Evolutionary conservation across 768 basidiomycete species (phyloP).

Genomic region (Termitomyces sp.): DNA sequence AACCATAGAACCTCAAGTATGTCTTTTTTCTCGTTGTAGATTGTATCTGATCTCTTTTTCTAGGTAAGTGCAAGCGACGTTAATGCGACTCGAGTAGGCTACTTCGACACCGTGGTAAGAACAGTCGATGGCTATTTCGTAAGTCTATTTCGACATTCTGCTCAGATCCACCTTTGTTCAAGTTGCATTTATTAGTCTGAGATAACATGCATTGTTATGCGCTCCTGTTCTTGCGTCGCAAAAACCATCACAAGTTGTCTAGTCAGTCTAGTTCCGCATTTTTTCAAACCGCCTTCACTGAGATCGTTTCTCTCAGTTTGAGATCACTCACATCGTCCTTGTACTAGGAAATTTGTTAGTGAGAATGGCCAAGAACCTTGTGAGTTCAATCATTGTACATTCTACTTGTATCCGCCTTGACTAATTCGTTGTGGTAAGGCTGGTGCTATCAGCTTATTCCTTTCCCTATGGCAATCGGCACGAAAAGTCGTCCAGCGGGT

Average conservation of each 20-base stretch:
- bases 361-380: neutral
- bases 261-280: neutral
- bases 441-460: neutral
- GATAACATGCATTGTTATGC: neutral
- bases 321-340: neutral
- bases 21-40: neutral
- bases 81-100: neutral
- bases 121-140: neutral
- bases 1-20: neutral
- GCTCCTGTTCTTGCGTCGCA: neutral
- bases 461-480: no score
- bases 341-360: no score
- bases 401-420: no score
- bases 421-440: neutral
- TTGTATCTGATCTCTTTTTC: neutral
- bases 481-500: neutral
- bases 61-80: neutral
- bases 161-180: neutral
- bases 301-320: neutral
- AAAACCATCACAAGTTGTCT: neutral
- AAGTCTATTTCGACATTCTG: neutral
- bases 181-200: neutral
- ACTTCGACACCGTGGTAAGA: neutral
- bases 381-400: neutral
- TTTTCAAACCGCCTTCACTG: neutral